These are phyloP conservation scores for Lichina pygmaea DNA, from an alignment of 495 filamentous ascomycete species.

Conservation along the genomic window DNA sequence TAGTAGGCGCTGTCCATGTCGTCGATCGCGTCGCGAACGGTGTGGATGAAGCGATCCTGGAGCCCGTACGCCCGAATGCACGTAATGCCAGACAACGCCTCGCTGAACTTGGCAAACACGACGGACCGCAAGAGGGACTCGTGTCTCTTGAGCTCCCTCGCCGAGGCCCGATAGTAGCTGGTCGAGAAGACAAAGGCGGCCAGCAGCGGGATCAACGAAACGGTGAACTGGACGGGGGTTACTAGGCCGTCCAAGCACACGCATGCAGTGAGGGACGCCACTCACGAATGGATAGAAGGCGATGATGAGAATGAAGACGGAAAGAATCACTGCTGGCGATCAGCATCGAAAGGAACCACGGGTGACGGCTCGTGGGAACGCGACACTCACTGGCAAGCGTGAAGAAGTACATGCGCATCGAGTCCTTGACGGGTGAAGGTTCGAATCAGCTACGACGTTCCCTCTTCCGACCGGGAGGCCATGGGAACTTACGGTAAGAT, in stretches of 20 bases:
- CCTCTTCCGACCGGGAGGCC: neutral
- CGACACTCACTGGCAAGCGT: constrained; percentile 36
- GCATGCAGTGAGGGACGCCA: neutral
- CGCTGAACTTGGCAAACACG: constrained; percentile 79
- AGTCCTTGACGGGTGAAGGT: constrained; percentile 18
- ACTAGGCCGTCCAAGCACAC: neutral
- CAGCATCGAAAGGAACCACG: constrained; percentile 1
- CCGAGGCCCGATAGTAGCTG: constrained; percentile 71
- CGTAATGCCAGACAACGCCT: constrained; percentile 58
- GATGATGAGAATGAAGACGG: constrained; percentile 71
- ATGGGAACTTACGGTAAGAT: constrained; percentile 19
- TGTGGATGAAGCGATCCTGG: constrained; percentile 38
- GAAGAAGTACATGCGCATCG: constrained; percentile 80
- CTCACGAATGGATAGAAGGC: constrained; percentile 62
- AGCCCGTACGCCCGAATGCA: constrained; percentile 78
- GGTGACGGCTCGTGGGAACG: neutral
- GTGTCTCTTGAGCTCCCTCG: constrained; percentile 80
- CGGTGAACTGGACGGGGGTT: constrained; percentile 30
- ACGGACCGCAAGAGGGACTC: constrained; percentile 65
- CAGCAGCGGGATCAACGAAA: constrained; percentile 62
- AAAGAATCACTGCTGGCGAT: constrained; percentile 14
- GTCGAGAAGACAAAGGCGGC: constrained; percentile 61
- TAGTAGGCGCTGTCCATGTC: constrained; percentile 86
- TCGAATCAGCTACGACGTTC: neutral
- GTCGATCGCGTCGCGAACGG: constrained; percentile 46